Evolutionary conservation across 805 yeast genomes (phyloP).

Genomic region (Lachancea sp.): DNA sequence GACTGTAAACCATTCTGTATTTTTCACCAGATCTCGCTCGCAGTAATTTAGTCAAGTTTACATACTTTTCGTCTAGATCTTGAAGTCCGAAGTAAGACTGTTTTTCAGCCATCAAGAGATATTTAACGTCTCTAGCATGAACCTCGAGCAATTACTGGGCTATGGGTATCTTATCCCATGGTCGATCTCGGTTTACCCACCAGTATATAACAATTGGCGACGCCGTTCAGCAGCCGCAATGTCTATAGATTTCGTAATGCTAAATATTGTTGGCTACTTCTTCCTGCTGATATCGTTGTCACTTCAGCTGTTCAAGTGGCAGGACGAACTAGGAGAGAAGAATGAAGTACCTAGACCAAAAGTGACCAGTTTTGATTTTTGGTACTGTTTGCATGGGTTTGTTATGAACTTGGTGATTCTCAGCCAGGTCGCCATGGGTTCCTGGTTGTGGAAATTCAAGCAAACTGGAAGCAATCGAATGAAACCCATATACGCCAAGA

Average conservation of each 20-base stretch:
- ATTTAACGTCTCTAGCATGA: not conserved
- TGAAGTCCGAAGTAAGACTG: no score
- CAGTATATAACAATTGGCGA: constrained; percentile 37
- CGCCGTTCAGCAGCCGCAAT: constrained; percentile 42
- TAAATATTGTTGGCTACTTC: constrained; percentile 44
- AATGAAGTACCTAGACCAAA: constrained; percentile 34
- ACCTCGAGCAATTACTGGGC: constrained; percentile 17
- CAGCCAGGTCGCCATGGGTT: constrained; percentile 37
- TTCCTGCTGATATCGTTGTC: constrained; percentile 39
- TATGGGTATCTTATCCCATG: constrained; percentile 36
- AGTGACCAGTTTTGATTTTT: constrained; percentile 39
- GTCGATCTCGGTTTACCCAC: constrained; percentile 48
- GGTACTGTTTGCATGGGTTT: constrained; percentile 45
- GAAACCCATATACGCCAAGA: constrained; percentile 19
- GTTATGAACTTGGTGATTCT: constrained; percentile 35
- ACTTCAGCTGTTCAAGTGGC: constrained; percentile 36
- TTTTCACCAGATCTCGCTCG: no score
- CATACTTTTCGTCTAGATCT: no score
- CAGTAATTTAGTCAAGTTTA: no score
- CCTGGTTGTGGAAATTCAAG: constrained; percentile 33
- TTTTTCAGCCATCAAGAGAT: no score
- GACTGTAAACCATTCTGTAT: no score
- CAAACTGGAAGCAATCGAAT: constrained; percentile 15
- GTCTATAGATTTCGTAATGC: constrained; percentile 41
- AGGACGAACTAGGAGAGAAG: constrained; percentile 26